A percentile compares a stretch with the other conserved stretches of the same genome.
Conservation (phyloP, 2,329 filamentous ascomycete species). For the Penicillium sp. region DNA sequence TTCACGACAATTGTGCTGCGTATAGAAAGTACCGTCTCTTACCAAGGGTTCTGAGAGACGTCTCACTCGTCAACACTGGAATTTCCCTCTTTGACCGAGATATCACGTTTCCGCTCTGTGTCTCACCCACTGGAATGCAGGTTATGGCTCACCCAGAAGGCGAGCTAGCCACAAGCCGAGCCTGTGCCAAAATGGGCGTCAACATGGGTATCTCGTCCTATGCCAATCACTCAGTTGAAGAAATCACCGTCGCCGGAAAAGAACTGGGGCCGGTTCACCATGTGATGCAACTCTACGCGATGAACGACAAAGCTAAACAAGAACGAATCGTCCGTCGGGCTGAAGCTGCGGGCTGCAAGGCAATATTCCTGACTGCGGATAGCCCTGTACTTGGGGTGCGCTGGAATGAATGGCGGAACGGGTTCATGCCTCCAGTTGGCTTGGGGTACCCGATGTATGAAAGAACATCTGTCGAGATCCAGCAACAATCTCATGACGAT, state of each 20-base stretch:
- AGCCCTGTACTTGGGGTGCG: slow-evolving; percentile 47
- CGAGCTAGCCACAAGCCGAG: slow-evolving; percentile 44
- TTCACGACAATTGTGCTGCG: slow-evolving; percentile 47
- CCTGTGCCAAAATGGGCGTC: slow-evolving; percentile 36
- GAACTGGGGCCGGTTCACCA: slow-evolving; percentile 16
- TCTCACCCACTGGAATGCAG: slow-evolving; percentile 49
- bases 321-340: slow-evolving; percentile 24
- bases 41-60: slow-evolving; percentile 39
- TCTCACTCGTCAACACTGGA: slow-evolving; percentile 36
- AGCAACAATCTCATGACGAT: slow-evolving; percentile 18
- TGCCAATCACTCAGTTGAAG: slow-evolving; percentile 40
- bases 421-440: slow-evolving; percentile 40
- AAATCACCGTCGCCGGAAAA: slow-evolving; percentile 34
- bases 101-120: slow-evolving; percentile 44
- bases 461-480: slow-evolving; percentile 19
- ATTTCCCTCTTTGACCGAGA: slow-evolving; percentile 37
- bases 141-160: slow-evolving; percentile 46
- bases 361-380: slow-evolving; percentile 49
- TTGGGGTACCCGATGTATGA: slow-evolving; percentile 35
- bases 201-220: slow-evolving; percentile 45
- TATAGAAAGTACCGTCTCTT: slow-evolving; percentile 44
- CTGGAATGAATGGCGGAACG: slow-evolving; percentile 47
- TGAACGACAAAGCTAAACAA: slow-evolving; percentile 21
- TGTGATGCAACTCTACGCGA: slow-evolving; percentile 22
- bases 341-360: slow-evolving; percentile 36